Evolutionary conservation across 2,329 filamentous ascomycete genomes (phyloP).

Genomic region (Macrophomina pseudophaseolina): DNA sequence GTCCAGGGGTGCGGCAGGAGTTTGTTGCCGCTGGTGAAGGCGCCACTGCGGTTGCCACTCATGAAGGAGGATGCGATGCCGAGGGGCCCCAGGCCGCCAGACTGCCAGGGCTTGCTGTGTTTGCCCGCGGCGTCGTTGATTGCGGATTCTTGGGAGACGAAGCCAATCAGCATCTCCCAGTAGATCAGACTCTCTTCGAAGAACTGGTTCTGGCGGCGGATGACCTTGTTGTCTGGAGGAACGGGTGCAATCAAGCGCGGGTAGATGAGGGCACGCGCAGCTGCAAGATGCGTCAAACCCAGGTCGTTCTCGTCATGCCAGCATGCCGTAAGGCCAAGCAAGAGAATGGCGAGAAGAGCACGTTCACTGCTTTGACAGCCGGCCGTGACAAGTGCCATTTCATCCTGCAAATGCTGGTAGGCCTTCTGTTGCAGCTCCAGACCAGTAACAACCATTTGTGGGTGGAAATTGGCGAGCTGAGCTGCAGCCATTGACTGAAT

Average conservation of each 20-base stretch:
- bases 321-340: slow-evolving; percentile 64
- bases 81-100: slow-evolving; percentile 13
- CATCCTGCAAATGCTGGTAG: slow-evolving; percentile 56
- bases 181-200: slow-evolving; percentile 63
- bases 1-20: slow-evolving; percentile 57
- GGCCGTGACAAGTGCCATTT: slow-evolving; percentile 51
- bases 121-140: slow-evolving; percentile 10
- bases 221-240: slow-evolving; percentile 38
- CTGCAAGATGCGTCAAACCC: slow-evolving; percentile 59
- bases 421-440: slow-evolving; percentile 59
- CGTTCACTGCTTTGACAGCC: slow-evolving; percentile 52
- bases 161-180: slow-evolving; percentile 65
- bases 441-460: slow-evolving; percentile 57
- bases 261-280: slow-evolving; percentile 49
- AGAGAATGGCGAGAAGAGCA: slow-evolving; percentile 61
- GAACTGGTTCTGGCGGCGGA: slow-evolving; percentile 51
- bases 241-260: slow-evolving; percentile 48
- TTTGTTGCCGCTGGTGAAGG: slow-evolving; percentile 42
- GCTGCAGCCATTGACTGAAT: slow-evolving; percentile 70
- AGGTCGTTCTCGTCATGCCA: slow-evolving; percentile 65
- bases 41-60: slow-evolving; percentile 14
- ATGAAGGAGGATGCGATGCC: slow-evolving; percentile 23
- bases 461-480: slow-evolving; percentile 63
- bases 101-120: slow-evolving; percentile 20
- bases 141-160: slow-evolving; percentile 51